phyloP scores from a whole-genome alignment of 371 early-diverging fungal species.

The Mortierella sp. region DNA sequence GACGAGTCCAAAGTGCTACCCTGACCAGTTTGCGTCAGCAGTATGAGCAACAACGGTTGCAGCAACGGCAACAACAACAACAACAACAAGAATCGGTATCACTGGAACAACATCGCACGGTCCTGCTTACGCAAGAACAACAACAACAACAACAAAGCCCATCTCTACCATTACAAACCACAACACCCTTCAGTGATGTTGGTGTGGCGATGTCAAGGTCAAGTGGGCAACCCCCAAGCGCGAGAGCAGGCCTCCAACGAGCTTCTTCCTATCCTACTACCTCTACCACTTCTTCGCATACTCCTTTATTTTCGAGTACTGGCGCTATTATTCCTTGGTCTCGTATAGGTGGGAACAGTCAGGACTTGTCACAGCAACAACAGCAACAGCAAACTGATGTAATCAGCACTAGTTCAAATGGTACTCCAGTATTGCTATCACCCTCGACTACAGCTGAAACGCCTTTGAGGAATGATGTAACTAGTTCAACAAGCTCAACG shows the following conservation, averaged over 20 bases:
- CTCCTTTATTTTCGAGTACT: no score
- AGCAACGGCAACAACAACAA: conserved; percentile 11
- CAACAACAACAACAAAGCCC: not conserved
- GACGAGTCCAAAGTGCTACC: conserved; percentile 16
- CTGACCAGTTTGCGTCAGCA: conserved; percentile 16
- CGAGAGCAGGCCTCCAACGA: no score
- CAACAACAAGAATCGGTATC: not conserved
- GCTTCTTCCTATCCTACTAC: no score
- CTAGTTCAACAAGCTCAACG: no score
- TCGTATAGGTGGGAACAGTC: no score
- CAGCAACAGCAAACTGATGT: not conserved
- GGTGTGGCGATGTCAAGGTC: no score
- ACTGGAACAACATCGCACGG: not conserved
- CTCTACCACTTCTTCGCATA: no score
- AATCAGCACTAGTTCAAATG: not conserved
- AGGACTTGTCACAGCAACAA: not conserved
- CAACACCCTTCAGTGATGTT: no score
- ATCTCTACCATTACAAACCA: not conserved
- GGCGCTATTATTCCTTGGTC: no score
- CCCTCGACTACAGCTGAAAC: not conserved
- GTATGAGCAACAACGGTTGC: conserved; percentile 12
- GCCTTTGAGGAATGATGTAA: no score
- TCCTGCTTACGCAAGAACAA: not conserved
- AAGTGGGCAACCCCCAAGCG: no score
- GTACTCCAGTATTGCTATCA: not conserved